These are phyloP conservation scores for Colletotrichum siamense DNA, from an alignment of 2,329 filamentous ascomycete genomes.

Conservation along the genomic window DNA sequence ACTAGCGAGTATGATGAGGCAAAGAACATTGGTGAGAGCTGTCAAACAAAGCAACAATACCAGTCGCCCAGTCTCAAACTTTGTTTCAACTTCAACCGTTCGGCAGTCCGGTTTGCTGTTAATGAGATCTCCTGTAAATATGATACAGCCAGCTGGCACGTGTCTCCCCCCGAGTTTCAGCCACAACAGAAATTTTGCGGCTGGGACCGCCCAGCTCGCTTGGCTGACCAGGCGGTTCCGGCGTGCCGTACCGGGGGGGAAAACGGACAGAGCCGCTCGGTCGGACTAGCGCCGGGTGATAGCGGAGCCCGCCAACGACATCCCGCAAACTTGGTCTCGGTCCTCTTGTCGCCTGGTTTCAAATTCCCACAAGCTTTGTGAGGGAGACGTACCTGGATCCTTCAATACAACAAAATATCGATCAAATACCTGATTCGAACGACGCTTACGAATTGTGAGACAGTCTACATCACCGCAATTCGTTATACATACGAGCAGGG, in stretches of 20 bases:
- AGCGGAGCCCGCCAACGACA: conserved; percentile 13
- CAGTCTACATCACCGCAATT: neutral
- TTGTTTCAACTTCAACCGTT: neutral
- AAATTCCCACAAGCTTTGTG: neutral
- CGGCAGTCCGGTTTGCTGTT: neutral
- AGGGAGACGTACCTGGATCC: neutral
- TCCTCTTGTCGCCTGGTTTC: neutral
- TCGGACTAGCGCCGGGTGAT: neutral
- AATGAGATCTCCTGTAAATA: neutral
- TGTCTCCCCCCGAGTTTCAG: neutral
- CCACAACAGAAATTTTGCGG: neutral
- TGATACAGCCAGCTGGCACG: neutral
- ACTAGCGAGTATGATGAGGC: neutral
- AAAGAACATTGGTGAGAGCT: neutral
- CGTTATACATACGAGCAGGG: neutral
- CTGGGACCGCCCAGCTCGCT: neutral
- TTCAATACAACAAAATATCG: neutral
- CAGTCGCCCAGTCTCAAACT: neutral
- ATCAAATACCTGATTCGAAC: neutral
- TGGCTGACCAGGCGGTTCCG: neutral
- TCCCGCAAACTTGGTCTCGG: neutral
- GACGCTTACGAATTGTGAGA: neutral
- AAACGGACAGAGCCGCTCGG: neutral
- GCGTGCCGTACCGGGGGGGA: neutral
- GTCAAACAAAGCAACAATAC: neutral